Evolutionary conservation across 805 yeast species (phyloP), one percentile per base, ranked within the genome.

Genomic region (Dipodascopsis uninucleata): DNA sequence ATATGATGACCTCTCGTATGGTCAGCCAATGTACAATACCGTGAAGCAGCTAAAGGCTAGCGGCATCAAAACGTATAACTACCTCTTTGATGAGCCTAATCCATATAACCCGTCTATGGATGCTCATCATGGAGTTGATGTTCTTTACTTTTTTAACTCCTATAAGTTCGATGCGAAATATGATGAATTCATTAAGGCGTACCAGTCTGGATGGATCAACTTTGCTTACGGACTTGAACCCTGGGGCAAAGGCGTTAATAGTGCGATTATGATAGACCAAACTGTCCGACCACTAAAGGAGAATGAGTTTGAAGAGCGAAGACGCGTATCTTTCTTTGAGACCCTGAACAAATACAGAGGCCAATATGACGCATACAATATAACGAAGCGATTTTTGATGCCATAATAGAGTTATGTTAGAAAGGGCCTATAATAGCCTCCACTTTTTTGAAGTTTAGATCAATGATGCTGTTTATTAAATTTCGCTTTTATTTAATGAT

Each of bases 91-190:
- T 39, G 60, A 58, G 16, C 43, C 51, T 6, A 64, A 64, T 35
- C 67, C 68, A 3, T 47, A 53, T 21, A 46, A 43, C 14, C 53
- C 60, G 1, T 22, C 44, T 2, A 39, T 56, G 14, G 64, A 62
- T 18, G 62, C 62, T 26, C 58, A 61, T 40, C 68, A 64, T 36
- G 63, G 62, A 55, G 68, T 64, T 5, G 68, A 64, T 41, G 59
- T 64, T 6, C 48, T 63, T 20, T 64, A 58, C 45, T 39, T 60
- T 36, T 50, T 63, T 28, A 53, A 55, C 36, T 59, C 61, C 14
- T 64, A 59, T 48, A 43, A 43, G 28, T 41, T 58, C 8, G 49
- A 47, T 12, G 38, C 34, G 6, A 41, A 46, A 31, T 49, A 45
- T 35, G 43, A 40, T 17, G 42, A 20, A 8, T 49, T 60, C 25